These are phyloP conservation scores for Backusella liffmaniae DNA, from an alignment of 192 early-diverging fungal species.

Conservation along the genomic window DNA sequence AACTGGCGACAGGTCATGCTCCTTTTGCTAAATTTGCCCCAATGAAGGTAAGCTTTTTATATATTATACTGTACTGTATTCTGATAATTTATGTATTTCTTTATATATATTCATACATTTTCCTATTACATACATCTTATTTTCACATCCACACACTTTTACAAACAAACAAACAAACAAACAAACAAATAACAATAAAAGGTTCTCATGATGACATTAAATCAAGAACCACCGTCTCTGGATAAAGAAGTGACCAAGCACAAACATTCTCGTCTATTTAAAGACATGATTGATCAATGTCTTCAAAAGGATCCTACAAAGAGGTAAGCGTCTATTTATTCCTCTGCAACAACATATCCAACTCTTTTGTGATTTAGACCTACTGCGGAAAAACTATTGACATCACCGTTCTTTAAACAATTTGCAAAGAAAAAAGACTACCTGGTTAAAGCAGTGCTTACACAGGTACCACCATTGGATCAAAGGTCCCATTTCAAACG, in stretches of 20 bases:
- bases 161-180: not conserved
- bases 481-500: slow-evolving; percentile 56
- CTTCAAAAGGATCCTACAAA: slow-evolving; percentile 77
- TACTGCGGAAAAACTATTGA: slow-evolving; percentile 71
- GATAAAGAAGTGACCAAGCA: slow-evolving; percentile 69
- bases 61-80: not conserved
- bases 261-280: slow-evolving; percentile 74
- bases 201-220: slow-evolving; percentile 89
- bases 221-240: slow-evolving; percentile 81
- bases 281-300: slow-evolving; percentile 86
- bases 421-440: slow-evolving; percentile 70
- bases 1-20: slow-evolving; percentile 85
- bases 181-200: slow-evolving; percentile 12
- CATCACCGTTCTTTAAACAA: slow-evolving; percentile 74
- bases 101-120: not conserved
- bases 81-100: not conserved
- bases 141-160: not conserved
- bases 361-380: slow-evolving; percentile 47
- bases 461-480: slow-evolving; percentile 66
- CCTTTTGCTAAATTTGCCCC: slow-evolving; percentile 87
- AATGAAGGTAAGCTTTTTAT: slow-evolving; percentile 59
- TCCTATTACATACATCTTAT: not conserved
- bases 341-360: not conserved
- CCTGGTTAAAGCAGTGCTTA: slow-evolving; percentile 57
- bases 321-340: slow-evolving; percentile 36